These are phyloP conservation scores for Lactuca saligna DNA, from an alignment of 129 eudicot genomes.

Conservation along the genomic window DNA sequence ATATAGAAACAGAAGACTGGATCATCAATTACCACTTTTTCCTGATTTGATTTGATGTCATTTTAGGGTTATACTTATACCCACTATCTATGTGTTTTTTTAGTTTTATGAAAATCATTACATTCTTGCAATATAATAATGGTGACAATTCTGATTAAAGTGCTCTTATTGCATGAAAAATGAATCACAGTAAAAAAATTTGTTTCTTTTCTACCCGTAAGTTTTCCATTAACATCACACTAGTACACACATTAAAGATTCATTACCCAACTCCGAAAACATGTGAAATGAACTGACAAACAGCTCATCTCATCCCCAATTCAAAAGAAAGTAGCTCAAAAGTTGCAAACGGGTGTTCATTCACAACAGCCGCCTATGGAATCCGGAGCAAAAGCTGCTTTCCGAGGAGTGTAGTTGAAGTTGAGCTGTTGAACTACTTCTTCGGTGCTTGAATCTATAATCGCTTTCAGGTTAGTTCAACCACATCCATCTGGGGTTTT, in stretches of 20 bases:
- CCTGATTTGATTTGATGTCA: neutral
- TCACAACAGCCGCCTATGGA: slow-evolving; percentile 17
- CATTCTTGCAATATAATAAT: neutral
- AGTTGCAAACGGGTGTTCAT: slow-evolving; percentile 12
- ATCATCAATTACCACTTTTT: neutral
- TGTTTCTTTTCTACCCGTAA: neutral
- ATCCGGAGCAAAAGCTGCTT: neutral
- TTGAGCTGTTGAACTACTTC: neutral
- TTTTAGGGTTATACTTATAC: neutral
- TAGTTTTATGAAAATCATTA: neutral
- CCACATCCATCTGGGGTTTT: neutral
- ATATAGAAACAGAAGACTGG: slow-evolving; percentile 5
- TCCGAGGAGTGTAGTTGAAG: neutral
- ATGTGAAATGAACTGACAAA: slow-evolving; percentile 36
- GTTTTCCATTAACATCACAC: neutral
- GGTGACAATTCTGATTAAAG: slow-evolving; percentile 1
- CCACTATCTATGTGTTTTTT: neutral
- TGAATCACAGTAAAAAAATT: slow-evolving; percentile 9
- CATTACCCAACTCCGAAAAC: slow-evolving; percentile 23
- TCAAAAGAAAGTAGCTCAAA: slow-evolving; percentile 25
- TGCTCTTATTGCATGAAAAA: neutral
- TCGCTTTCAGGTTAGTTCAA: slow-evolving; percentile 23
- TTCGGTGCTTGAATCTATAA: neutral
- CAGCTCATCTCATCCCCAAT: slow-evolving; percentile 27
- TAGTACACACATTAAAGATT: slow-evolving; percentile 29